Percentiles rank a stretch among this genome's conserved stretches.
Evolutionary conservation across 805 yeast genomes (phyloP).

Genomic region (Metschnikowia picachoensis): DNA sequence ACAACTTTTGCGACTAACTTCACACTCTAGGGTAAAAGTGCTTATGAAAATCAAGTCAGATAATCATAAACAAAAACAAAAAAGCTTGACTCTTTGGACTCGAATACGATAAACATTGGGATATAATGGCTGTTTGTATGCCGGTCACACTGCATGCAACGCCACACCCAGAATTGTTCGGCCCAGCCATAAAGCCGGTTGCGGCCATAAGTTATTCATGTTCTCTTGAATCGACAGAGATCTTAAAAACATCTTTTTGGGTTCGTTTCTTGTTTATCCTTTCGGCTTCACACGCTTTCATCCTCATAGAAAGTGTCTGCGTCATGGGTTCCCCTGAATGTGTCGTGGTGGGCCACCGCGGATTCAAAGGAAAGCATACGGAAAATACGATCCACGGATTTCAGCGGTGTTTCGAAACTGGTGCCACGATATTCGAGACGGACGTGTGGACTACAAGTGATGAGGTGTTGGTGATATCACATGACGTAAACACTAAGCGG

Average conservation of each 20-base stretch:
- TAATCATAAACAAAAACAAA: too few relatives aligned
- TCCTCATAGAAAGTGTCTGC: not conserved
- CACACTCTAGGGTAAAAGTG: too few relatives aligned
- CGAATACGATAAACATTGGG: not conserved
- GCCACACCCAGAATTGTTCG: not conserved
- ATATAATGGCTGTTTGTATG: not conserved
- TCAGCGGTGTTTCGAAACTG: constrained; percentile 32
- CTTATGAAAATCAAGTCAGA: too few relatives aligned
- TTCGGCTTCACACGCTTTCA: not conserved
- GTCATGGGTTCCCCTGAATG: constrained; percentile 5
- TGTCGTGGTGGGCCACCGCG: constrained; percentile 40
- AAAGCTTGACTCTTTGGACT: not conserved
- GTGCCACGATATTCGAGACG: constrained; percentile 41
- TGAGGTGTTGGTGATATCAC: constrained; percentile 36
- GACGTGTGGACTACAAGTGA: constrained; percentile 40
- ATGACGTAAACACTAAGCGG: constrained; percentile 37
- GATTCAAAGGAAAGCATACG: constrained; percentile 37
- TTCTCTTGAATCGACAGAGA: not conserved
- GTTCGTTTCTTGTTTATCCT: not conserved
- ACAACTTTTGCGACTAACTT: too few relatives aligned
- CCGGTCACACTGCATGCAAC: not conserved
- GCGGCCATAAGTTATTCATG: not conserved
- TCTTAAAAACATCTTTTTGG: not conserved
- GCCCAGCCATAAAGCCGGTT: not conserved
- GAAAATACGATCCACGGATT: constrained; percentile 41